Evolutionary conservation across 2,329 filamentous ascomycete genomes (phyloP).

Genomic region (Hypocreales sp.): DNA sequence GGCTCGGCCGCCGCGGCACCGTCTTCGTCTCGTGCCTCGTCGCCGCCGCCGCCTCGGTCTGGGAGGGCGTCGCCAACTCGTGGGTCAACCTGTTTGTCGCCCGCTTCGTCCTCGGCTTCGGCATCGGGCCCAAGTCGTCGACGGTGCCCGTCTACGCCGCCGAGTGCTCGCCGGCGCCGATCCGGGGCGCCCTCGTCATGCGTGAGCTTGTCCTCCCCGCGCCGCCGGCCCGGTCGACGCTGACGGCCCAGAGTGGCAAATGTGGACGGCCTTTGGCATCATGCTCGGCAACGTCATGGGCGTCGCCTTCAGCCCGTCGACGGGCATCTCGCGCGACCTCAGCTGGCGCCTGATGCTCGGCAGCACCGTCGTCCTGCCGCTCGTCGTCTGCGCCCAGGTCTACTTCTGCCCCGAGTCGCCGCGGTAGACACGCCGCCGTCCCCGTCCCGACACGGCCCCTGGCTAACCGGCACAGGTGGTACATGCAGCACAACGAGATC

Average conservation of each 20-base stretch:
- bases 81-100: constrained; percentile 38
- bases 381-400: constrained; percentile 39
- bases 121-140: constrained; percentile 48
- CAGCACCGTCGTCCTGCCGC: constrained; percentile 35
- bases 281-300: constrained; percentile 26
- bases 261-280: constrained; percentile 16
- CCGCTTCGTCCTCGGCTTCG: constrained; percentile 51
- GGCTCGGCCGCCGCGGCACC: constrained; percentile 6
- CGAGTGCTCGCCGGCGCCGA: constrained; percentile 49
- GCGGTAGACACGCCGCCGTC: no score
- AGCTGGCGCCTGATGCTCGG: constrained; percentile 47
- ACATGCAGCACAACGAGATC: constrained; percentile 29
- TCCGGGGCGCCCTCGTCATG: constrained; percentile 65
- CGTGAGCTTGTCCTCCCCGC: no score
- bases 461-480: no score
- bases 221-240: no score
- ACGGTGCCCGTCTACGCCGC: constrained; percentile 58
- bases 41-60: constrained; percentile 5
- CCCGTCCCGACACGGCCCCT: no score
- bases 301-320: constrained; percentile 13
- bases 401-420: constrained; percentile 50
- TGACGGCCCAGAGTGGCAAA: no score
- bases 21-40: constrained; percentile 7
- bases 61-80: constrained; percentile 9
- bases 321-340: constrained; percentile 16